Conservation (phyloP, 495 filamentous ascomycete species). For the Hyaloscypha hepaticicola region DNA sequence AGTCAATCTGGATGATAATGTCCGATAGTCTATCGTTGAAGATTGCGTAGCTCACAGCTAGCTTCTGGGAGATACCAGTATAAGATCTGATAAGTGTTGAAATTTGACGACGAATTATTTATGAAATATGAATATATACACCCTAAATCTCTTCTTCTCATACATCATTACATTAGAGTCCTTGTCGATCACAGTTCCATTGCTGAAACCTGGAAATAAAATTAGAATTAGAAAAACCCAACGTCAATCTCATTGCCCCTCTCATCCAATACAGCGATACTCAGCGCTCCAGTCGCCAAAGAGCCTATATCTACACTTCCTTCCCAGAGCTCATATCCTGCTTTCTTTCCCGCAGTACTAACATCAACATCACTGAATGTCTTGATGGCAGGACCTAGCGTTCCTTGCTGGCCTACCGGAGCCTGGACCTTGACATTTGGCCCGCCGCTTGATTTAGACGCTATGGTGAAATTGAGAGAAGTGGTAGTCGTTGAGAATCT, state of each 20-base stretch:
- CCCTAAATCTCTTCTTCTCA: background rate
- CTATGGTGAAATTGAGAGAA: conserved; percentile 31
- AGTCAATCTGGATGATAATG: background rate
- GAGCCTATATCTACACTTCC: conserved; percentile 12
- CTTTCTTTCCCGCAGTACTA: conserved; percentile 3
- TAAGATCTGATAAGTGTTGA: background rate
- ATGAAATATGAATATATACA: background rate
- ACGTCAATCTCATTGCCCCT: conserved; percentile 17
- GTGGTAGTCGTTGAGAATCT: conserved; percentile 11
- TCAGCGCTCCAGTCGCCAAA: conserved; percentile 2
- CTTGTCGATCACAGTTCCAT: no score
- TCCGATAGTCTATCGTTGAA: background rate
- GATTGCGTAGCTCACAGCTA: background rate
- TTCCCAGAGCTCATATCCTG: conserved; percentile 12
- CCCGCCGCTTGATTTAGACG: background rate
- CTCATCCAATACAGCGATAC: conserved; percentile 7
- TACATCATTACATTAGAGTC: no score
- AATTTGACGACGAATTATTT: background rate
- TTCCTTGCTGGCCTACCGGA: conserved; percentile 33
- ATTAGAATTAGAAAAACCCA: conserved; percentile 13
- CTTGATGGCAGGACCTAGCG: conserved; percentile 33
- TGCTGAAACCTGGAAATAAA: background rate
- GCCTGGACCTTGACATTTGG: conserved; percentile 27
- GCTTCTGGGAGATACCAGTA: background rate
- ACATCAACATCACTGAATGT: conserved; percentile 14